Evolutionary conservation across 2,329 filamentous ascomycete genomes (phyloP).

Genomic region (Cryphonectria carpinicola): DNA sequence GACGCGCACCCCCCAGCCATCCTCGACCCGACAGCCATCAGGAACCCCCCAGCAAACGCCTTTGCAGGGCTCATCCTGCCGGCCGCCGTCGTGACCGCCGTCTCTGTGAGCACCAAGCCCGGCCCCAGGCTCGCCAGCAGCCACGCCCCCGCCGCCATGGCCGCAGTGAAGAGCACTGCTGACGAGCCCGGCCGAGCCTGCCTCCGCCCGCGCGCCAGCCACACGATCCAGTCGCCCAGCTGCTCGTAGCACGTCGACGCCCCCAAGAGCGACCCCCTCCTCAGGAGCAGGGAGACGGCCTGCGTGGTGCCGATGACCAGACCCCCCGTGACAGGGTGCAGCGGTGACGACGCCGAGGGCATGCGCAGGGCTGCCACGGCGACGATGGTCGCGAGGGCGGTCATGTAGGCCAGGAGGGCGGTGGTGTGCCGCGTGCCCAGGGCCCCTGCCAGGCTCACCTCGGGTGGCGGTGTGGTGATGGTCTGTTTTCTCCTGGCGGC

Average conservation of each 20-base stretch:
- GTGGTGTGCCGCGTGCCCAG: constrained; percentile 44
- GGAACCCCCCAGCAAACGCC: constrained; percentile 57
- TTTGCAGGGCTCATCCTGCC: constrained; percentile 38
- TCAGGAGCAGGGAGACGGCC: constrained; percentile 56
- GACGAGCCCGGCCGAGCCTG: constrained; percentile 39
- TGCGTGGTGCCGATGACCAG: constrained; percentile 63
- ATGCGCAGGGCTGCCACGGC: constrained; percentile 44
- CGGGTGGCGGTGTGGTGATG: constrained; percentile 16
- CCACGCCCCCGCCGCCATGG: constrained; percentile 53
- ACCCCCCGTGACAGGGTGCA: constrained; percentile 58
- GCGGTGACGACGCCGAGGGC: constrained; percentile 37
- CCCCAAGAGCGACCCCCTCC: constrained; percentile 60
- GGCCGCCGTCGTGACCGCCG: neutral
- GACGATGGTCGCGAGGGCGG: constrained; percentile 46
- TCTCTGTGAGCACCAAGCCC: constrained; percentile 37
- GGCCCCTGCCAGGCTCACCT: constrained; percentile 40
- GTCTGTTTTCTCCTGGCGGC: constrained; percentile 27
- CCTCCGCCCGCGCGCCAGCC: constrained; percentile 39
- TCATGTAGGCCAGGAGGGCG: constrained; percentile 49
- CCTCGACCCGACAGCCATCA: constrained; percentile 63
- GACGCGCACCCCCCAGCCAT: constrained; percentile 70
- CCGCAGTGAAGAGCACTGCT: constrained; percentile 56
- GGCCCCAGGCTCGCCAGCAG: constrained; percentile 37
- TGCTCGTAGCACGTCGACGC: constrained; percentile 67
- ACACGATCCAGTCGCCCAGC: constrained; percentile 58